These are phyloP conservation scores for Gomphus bonarii DNA, from an alignment of 1,284 basidiomycete species.

Conservation along the genomic window DNA sequence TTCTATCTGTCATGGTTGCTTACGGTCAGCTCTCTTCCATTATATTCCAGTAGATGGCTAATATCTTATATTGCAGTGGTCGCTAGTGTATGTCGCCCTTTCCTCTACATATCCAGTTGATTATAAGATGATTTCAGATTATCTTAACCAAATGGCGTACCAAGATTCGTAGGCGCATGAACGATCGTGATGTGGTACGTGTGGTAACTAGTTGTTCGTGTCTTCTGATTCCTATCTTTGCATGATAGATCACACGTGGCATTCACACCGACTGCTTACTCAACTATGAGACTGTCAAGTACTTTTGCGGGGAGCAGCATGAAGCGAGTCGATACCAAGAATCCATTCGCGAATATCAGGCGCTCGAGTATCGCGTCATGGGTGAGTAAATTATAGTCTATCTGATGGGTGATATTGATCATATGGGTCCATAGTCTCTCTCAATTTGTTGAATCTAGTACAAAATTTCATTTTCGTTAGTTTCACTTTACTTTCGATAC, in stretches of 20 bases:
- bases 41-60: not conserved
- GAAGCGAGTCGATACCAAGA: constrained; percentile 66
- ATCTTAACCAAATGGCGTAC: constrained; percentile 64
- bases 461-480: constrained; percentile 73
- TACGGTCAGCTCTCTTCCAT: constrained; percentile 39
- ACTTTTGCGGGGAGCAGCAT: constrained; percentile 75
- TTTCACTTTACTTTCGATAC: constrained; percentile 8
- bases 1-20: constrained; percentile 66
- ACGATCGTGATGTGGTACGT: constrained; percentile 59
- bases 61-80: constrained; percentile 30
- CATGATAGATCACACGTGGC: constrained; percentile 48
- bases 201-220: not conserved
- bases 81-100: constrained; percentile 36
- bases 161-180: constrained; percentile 62
- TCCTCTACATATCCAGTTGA: not conserved
- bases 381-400: constrained; percentile 30
- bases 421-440: constrained; percentile 36
- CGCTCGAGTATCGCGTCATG: constrained; percentile 65
- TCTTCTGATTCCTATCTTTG: constrained; percentile 2
- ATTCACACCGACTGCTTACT: constrained; percentile 75
- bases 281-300: constrained; percentile 80
- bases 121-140: constrained; percentile 13
- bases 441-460: constrained; percentile 63
- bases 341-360: constrained; percentile 70
- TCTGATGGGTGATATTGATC: constrained; percentile 4